Evolutionary conservation across 306 rosid species (phyloP), one percentile per base, ranked within the genome.

Genomic region (Cucumis cinereus): DNA sequence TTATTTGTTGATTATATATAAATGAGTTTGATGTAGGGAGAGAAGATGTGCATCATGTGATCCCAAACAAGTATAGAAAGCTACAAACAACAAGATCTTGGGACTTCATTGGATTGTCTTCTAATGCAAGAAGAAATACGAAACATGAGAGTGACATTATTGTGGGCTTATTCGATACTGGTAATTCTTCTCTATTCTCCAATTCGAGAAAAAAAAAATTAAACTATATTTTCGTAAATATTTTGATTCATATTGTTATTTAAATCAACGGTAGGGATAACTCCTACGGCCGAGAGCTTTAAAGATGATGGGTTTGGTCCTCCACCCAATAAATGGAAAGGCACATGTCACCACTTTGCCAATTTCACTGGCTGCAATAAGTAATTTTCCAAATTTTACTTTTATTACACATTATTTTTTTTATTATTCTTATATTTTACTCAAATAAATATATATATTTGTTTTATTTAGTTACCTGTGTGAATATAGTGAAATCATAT

Each of bases 331-430:
- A 91, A 87, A 84, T 93, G 98, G 97, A 91, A 89, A 80, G 98
- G 98, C 84, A 80, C 77, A 28, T 91, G 98, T 84, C 82, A 45
- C 33, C 81, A 43, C 23, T 86, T 36, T 81, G 88, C 93, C 55
- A 93, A 93, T 85, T 93, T 93, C 84, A 86, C 96, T 7, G 97
- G 92, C 83, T 93, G 98, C 87, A 93, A 91, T 80, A 90, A 90
- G 98, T 93, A 49, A 49, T 0, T 13, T 49, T 49, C n/a, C 7
- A 13, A 5, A 0, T 2, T 14, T 49, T 5, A 49, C 17, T 49
- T 49, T 49, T 49, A 49, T 4, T 49, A 13, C n/a, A n/a, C 54
- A 49, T 3, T 15, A 14, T 4, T 15, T 49, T 4, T 49, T 49
- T 13, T 49, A 0, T 49, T 49, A 4, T 30, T 30, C 0, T 30